These are phyloP conservation scores for Penicillium pancosmium DNA, from an alignment of 495 filamentous ascomycete species.

Conservation along the genomic window DNA sequence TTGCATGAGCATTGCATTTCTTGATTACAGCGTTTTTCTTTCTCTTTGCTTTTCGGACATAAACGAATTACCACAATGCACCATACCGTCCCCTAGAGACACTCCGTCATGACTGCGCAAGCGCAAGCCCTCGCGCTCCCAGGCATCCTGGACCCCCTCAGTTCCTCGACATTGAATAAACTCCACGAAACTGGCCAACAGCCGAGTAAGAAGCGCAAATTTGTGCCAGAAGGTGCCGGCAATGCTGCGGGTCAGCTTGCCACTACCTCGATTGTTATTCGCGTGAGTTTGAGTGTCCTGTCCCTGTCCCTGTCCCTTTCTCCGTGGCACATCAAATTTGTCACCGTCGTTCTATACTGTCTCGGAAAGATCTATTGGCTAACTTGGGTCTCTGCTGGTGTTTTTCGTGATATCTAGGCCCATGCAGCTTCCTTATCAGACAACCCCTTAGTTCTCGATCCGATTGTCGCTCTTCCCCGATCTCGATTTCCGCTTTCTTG, in stretches of 20 bases:
- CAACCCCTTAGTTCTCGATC: constrained; percentile 62
- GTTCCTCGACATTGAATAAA: constrained; percentile 36
- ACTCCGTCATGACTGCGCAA: constrained; percentile 43
- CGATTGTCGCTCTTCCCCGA: constrained; percentile 63
- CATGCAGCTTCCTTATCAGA: constrained; percentile 57
- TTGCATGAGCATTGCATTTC: constrained; percentile 14
- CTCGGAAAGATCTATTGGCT: background rate
- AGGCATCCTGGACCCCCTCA: constrained; percentile 40
- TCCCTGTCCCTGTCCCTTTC: no score
- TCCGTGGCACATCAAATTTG: no score
- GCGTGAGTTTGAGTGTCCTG: constrained; percentile 29
- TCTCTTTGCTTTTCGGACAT: background rate
- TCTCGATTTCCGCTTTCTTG: constrained; percentile 60
- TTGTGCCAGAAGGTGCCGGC: constrained; percentile 11
- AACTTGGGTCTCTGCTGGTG: constrained; percentile 1
- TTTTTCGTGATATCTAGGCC: constrained; percentile 42
- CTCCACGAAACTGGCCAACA: constrained; percentile 30
- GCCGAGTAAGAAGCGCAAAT: constrained; percentile 41
- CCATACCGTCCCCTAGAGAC: constrained; percentile 15
- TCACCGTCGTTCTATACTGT: no score
- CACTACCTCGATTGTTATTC: constrained; percentile 36
- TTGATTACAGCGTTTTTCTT: constrained; percentile 2
- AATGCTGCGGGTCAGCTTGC: constrained; percentile 28
- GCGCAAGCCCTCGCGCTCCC: constrained; percentile 24
- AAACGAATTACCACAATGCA: constrained; percentile 19